These are phyloP conservation scores for Hymenoscyphus albidus DNA, from an alignment of 2,329 filamentous ascomycete species.

Conservation along the genomic window DNA sequence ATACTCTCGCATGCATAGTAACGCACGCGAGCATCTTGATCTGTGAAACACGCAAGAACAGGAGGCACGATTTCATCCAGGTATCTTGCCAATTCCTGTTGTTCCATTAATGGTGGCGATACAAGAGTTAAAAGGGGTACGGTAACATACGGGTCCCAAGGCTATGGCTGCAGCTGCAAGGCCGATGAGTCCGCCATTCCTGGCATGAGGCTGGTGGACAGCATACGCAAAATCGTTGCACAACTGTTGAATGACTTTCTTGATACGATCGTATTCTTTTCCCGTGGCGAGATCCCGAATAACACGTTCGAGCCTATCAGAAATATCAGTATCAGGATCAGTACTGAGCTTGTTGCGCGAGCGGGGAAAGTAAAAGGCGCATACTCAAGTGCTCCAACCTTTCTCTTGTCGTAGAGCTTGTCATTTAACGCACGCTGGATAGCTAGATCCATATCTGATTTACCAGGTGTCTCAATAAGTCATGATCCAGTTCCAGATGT, in stretches of 20 bases:
- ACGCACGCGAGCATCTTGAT: slow-evolving; percentile 93
- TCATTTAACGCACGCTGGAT: slow-evolving; percentile 92
- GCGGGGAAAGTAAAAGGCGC: slow-evolving; percentile 34
- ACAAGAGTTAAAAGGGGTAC: neutral
- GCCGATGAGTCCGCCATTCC: slow-evolving; percentile 94
- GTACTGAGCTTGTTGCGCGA: neutral
- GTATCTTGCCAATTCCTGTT: slow-evolving; percentile 83
- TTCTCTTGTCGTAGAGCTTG: slow-evolving; percentile 98
- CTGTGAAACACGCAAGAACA: slow-evolving; percentile 93
- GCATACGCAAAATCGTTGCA: slow-evolving; percentile 98
- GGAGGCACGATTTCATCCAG: slow-evolving; percentile 92
- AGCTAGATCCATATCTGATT: slow-evolving; percentile 74
- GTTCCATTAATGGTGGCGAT: neutral
- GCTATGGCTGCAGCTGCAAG: slow-evolving; percentile 94
- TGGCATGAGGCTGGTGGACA: slow-evolving; percentile 91
- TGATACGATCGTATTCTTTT: slow-evolving; percentile 76
- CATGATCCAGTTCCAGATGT: neutral
- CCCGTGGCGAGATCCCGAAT: slow-evolving; percentile 78
- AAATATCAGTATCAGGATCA: slow-evolving; percentile 17
- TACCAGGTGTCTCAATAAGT: neutral
- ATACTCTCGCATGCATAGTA: slow-evolving; percentile 99
- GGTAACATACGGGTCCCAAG: slow-evolving; percentile 71
- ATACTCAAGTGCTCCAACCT: slow-evolving; percentile 93
- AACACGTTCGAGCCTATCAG: slow-evolving; percentile 73
- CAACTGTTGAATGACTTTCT: slow-evolving; percentile 88